Conservation (phyloP, 176 grass and related monocot species). For the Paspalum vaginatum region DNA sequence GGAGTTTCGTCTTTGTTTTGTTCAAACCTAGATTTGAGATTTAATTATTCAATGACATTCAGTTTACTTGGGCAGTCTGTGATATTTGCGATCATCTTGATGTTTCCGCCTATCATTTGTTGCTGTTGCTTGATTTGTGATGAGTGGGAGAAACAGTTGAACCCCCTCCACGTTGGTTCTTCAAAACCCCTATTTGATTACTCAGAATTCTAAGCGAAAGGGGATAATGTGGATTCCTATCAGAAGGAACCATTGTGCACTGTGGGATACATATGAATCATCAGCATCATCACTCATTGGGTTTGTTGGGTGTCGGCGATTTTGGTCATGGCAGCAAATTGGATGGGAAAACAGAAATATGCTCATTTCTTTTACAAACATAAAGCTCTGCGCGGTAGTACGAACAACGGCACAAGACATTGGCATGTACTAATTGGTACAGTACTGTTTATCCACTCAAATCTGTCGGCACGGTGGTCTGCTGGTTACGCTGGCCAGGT, state of each 20-base stretch:
- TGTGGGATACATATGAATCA: too few species aligned
- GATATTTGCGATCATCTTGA: neutral
- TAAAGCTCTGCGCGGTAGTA: neutral
- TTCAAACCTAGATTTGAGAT: conserved; percentile 43
- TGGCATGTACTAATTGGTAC: too few species aligned
- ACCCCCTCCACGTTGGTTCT: neutral
- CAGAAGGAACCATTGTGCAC: neutral
- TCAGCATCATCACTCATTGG: neutral
- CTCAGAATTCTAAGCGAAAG: neutral
- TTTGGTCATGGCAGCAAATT: neutral
- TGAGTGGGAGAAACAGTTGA: neutral
- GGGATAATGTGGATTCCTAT: neutral
- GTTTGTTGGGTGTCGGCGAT: neutral
- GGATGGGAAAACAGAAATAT: too few species aligned
- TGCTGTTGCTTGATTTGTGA: neutral
- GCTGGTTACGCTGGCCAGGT: neutral
- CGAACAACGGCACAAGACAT: neutral
- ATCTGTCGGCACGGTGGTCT: conserved; percentile 12
- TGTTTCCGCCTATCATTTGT: neutral
- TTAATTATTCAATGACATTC: conserved; percentile 54
- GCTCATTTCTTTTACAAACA: too few species aligned
- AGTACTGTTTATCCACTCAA: neutral
- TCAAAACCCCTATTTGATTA: neutral
- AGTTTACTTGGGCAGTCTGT: conserved; percentile 25
- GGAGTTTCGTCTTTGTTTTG: conserved; percentile 40